These are phyloP conservation scores for Croton laevigatus DNA, from an alignment of 441 rosid species.

Conservation along the genomic window DNA sequence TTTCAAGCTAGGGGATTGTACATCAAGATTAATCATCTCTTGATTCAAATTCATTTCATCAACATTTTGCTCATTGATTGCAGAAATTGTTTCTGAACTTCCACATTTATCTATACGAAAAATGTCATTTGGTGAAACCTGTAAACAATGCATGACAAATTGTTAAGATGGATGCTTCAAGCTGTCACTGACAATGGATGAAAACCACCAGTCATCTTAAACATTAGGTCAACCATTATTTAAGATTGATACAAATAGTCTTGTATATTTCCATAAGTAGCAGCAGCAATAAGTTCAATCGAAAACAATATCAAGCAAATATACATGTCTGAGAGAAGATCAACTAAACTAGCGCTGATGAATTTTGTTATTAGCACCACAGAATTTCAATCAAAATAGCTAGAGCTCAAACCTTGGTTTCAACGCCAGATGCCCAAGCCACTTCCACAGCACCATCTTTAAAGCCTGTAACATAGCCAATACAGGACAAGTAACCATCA, in stretches of 20 bases:
- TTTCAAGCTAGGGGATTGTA: slow-evolving; percentile 34
- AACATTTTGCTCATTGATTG: slow-evolving; percentile 39
- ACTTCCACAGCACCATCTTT: slow-evolving; percentile 72
- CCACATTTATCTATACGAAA: slow-evolving; percentile 60
- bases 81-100: slow-evolving; percentile 36
- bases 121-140: slow-evolving; percentile 83
- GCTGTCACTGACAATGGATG: not conserved
- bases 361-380: not conserved
- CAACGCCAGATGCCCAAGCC: slow-evolving; percentile 72
- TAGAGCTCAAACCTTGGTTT: slow-evolving; percentile 51
- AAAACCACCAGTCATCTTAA: not conserved
- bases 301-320: not conserved
- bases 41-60: slow-evolving; percentile 46
- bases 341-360: not conserved
- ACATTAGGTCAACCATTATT: not conserved
- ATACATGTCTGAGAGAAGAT: not conserved
- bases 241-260: not conserved
- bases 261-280: not conserved
- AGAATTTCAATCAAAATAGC: not conserved
- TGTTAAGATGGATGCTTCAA: slow-evolving; percentile 7
- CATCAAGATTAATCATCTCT: slow-evolving; percentile 38
- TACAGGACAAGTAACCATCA: slow-evolving; percentile 40
- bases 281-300: not conserved
- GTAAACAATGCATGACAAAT: slow-evolving; percentile 28
- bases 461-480: slow-evolving; percentile 74